Evolutionary conservation across 495 filamentous ascomycete species (phyloP).

Genomic region (Trichodelitschia bisporula): DNA sequence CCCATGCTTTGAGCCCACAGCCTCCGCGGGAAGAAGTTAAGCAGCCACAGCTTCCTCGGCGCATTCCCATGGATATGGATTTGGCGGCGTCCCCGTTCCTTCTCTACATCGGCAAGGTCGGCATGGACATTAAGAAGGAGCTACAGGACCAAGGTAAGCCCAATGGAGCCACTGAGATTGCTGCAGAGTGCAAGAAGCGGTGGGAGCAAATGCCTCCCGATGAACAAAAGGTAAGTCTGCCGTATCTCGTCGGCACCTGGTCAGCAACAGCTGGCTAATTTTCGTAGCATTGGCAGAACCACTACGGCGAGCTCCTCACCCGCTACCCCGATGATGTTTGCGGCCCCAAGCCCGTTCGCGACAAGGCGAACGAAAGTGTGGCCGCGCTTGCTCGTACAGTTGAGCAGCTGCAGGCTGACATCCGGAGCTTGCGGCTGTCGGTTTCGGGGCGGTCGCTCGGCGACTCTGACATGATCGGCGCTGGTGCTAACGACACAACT

Average conservation of each 20-base stretch:
- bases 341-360: too few relatives aligned
- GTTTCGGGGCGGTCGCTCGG: too few relatives aligned
- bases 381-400: not conserved
- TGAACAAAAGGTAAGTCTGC: slow-evolving; percentile 8
- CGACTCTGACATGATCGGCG: too few relatives aligned
- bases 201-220: slow-evolving; percentile 10
- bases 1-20: slow-evolving; percentile 1
- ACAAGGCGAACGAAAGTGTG: not conserved
- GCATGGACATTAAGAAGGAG: slow-evolving; percentile 5
- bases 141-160: slow-evolving; percentile 7
- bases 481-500: too few relatives aligned
- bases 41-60: not conserved
- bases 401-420: slow-evolving; percentile 1
- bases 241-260: not conserved
- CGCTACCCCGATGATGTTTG: too few relatives aligned
- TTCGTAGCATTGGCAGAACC: too few relatives aligned
- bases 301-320: too few relatives aligned
- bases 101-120: slow-evolving; percentile 8
- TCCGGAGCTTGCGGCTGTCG: too few relatives aligned
- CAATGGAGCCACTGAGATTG: slow-evolving; percentile 9
- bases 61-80: not conserved
- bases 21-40: too few relatives aligned
- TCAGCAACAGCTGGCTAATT: too few relatives aligned
- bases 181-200: slow-evolving; percentile 8
- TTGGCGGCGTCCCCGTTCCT: slow-evolving; percentile 9